phyloP scores from a whole-genome alignment of 805 yeast species.

The Torulaspora microellipsoides region DNA sequence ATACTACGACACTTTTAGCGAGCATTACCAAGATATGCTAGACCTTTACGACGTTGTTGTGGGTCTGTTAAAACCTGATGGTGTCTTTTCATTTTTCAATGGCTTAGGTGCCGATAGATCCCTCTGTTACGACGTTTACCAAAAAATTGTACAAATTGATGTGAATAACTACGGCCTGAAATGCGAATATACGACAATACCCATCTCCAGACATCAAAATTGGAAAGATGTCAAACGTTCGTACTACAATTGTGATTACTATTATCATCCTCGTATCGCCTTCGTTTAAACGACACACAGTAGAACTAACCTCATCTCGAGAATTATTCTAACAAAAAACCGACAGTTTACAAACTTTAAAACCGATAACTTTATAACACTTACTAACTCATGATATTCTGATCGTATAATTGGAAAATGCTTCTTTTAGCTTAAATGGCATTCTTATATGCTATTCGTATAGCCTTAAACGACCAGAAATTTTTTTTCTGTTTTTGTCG shows the following conservation, averaged over 20 bases:
- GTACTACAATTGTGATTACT: slow-evolving; percentile 32
- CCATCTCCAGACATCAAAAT: slow-evolving; percentile 25
- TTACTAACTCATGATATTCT: slow-evolving; percentile 1
- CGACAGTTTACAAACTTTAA: neutral
- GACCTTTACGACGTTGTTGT: slow-evolving; percentile 77
- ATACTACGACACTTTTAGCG: slow-evolving; percentile 91
- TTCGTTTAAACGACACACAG: slow-evolving; percentile 6
- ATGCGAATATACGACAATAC: slow-evolving; percentile 44
- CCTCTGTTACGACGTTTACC: slow-evolving; percentile 78
- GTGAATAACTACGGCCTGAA: slow-evolving; percentile 71
- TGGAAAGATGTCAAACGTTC: slow-evolving; percentile 36
- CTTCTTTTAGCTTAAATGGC: too few species aligned
- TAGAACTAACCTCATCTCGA: too few species aligned
- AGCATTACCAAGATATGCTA: slow-evolving; percentile 84
- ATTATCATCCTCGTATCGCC: slow-evolving; percentile 33
- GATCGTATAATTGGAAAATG: slow-evolving; percentile 1
- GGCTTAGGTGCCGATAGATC: slow-evolving; percentile 82
- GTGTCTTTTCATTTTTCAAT: slow-evolving; percentile 85
- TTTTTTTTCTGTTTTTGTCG: too few species aligned
- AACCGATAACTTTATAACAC: slow-evolving; percentile 2
- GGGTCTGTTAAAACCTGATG: slow-evolving; percentile 76
- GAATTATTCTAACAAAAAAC: too few species aligned
- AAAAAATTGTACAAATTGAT: slow-evolving; percentile 74
- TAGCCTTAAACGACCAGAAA: too few species aligned
- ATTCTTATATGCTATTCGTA: too few species aligned